Base-by-base conservation (phyloP, 768 basidiomycete species). In the Phlebiopsis flavidoalba region DNA sequence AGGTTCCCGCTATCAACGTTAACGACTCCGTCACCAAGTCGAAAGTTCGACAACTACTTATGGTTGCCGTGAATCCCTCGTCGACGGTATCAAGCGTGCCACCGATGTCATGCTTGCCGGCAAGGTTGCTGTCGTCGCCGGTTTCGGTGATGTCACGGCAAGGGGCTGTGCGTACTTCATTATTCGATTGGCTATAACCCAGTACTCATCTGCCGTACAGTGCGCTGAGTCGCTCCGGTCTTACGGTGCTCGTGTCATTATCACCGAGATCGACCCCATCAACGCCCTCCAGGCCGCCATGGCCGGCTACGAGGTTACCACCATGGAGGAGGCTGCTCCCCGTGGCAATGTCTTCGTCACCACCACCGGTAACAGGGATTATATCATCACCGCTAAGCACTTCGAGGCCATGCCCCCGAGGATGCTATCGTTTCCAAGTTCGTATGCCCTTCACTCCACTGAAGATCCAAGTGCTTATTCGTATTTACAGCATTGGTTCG, bases 41-140 rank as follows among this genome's bases (percentile, higher is more conserved):
- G 73, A 99, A n/a, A 99, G 83, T 99, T 99, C 74, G 91, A 95
- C 79, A 93, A 94, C 80, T 90, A 93, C 78, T n/a, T 99, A 99
- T 74, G 97, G 97, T 63, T 99, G 97, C 80, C 93, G 97, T 72
- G 97, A 99, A 77, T 99, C 97, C 35, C 91, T 99, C 64, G 97
- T 99, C 63, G 97, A 99, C 74, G 97, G 97, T 69, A 98, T 99
- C 81, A 99, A 99, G 86, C 95, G 97, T 71, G 97, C 97, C 61
- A 99, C 97, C 65, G 97, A 99, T 75, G 93, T 99, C 74, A 99
- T 99, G 97, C 87, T 99, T 74, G 97, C 97, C 66, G 97, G 96
- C 57, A 99, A 99, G 80, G 95, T 99, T 66, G 95, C 95, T 57
- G 93, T 98, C 65, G 97, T 99, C 67, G 97, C 97, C 66, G 97